Base-by-base conservation (phyloP, 2,329 filamentous ascomycete genomes). In the Monilinia aucupariae region DNA sequence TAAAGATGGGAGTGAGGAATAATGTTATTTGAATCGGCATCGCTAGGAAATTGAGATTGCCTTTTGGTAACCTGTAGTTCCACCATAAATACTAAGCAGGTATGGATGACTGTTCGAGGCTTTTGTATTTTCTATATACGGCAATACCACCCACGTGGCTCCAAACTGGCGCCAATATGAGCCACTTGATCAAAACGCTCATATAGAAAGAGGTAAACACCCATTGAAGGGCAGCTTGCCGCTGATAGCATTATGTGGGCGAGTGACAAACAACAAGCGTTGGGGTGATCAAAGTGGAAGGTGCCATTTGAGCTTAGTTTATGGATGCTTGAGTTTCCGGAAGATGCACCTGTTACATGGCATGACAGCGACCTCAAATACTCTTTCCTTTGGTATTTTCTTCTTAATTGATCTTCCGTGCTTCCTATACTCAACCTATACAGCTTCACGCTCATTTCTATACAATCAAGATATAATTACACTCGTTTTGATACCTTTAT, bases 401-500 rank as follows among this genome's bases (percentile, higher is more conserved):
- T 32, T 37, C 27, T 37, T 43, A 22, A 13, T 49, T 13, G 34
- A 52, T 17, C 20, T n/a, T 22, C 20, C 17, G 52, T 34, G 27
- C n/a, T 13, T 8, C 20, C 6, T 30, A 51, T 51, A 34, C 20
- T 13, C 20, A 34, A 22, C 8, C 13, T 17, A 20, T 1, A 37
- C 37, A 58, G 32, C 39, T 63, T 37, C 12, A 59, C 25, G n/a
- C 32, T 59, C 47, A 17, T 63, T 59, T 9, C 15, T 34, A 30
- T 43, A 49, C 15, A 59, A 48, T 20, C 34, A 25, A 55, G n/a
- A 20, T 25, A 43, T 32, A 32, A 15, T n/a, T 48, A 64, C 64
- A 66, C 52, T 66, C 64, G 47, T 63, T 64, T 64, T 17, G 12
- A 45, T 37, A 59, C 41, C 59, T 61, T 63, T 55, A 30, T 65